Percentiles rank a stretch among this genome's conserved stretches.
phyloP scores from a whole-genome alignment of 2,329 filamentous ascomycete genomes.

The Xylariaceae sp. region DNA sequence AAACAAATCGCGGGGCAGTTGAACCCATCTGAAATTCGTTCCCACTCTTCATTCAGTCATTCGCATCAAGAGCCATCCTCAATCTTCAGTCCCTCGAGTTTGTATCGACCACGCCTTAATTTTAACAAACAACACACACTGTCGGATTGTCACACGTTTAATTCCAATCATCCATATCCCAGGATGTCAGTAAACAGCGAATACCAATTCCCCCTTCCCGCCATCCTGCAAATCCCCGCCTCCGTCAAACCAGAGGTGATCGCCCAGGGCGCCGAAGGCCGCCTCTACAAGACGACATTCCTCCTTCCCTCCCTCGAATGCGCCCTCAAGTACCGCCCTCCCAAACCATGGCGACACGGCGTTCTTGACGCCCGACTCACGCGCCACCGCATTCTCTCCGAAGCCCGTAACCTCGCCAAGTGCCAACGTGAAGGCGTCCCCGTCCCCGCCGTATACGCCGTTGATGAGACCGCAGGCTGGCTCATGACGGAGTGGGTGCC shows the following conservation, averaged over 20 bases:
- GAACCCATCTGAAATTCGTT: background rate
- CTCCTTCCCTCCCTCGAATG: slow-evolving; percentile 62
- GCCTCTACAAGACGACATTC: slow-evolving; percentile 83
- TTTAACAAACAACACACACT: background rate
- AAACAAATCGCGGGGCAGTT: slow-evolving; percentile 1
- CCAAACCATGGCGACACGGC: slow-evolving; percentile 88
- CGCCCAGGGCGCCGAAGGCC: slow-evolving; percentile 91
- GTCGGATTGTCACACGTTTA: background rate
- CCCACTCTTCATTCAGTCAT: background rate
- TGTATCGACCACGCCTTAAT: background rate
- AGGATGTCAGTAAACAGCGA: slow-evolving; percentile 13
- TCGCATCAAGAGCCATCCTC: background rate
- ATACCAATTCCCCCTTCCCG: slow-evolving; percentile 49
- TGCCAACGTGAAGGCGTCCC: slow-evolving; percentile 72
- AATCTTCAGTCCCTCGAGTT: background rate
- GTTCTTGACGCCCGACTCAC: slow-evolving; percentile 83
- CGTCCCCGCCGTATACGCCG: slow-evolving; percentile 75
- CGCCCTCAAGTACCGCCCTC: slow-evolving; percentile 85
- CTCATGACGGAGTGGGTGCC: slow-evolving; percentile 81
- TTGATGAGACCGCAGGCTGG: slow-evolving; percentile 62
- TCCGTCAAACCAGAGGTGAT: slow-evolving; percentile 62
- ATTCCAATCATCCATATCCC: background rate
- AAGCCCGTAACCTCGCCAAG: slow-evolving; percentile 78
- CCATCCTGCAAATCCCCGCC: slow-evolving; percentile 58
- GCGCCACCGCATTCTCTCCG: slow-evolving; percentile 77